Conservation (phyloP, 257 asterid genomes). For the Forsythia suspensa region DNA sequence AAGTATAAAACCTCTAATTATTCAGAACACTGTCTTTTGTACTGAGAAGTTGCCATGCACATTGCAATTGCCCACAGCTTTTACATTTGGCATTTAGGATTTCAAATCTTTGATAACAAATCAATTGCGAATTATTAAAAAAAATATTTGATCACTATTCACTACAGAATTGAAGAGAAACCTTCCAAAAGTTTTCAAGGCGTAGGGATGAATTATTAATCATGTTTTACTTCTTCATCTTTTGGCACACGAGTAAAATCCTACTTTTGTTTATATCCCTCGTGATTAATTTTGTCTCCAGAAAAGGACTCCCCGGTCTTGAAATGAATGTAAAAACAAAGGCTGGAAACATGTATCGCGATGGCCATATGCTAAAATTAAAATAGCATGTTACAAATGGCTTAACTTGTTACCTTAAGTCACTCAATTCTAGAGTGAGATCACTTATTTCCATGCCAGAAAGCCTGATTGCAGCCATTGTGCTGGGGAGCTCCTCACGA, state of each 20-base stretch:
- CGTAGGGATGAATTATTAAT: background rate
- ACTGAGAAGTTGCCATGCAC: background rate
- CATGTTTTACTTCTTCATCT: background rate
- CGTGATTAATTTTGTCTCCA: background rate
- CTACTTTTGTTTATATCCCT: background rate
- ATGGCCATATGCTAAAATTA: constrained; percentile 1
- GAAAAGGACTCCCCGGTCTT: background rate
- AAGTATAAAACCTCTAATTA: background rate
- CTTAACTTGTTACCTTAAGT: constrained; percentile 58
- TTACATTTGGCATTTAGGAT: background rate
- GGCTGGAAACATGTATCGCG: background rate
- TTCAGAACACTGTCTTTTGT: background rate
- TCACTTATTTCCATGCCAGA: constrained; percentile 94
- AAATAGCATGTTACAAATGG: background rate
- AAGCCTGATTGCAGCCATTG: constrained; percentile 88
- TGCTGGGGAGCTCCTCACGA: constrained; percentile 85
- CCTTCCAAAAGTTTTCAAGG: background rate
- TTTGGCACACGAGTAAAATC: background rate
- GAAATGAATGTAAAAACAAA: background rate
- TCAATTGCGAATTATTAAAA: background rate
- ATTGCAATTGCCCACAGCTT: constrained; percentile 1
- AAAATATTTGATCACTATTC: too few relatives aligned
- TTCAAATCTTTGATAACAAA: background rate
- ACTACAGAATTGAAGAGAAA: too few relatives aligned
- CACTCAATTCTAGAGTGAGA: constrained; percentile 81